These are phyloP conservation scores for Pelargonium fulgidum DNA, from an alignment of 441 rosid genomes.

Conservation along the genomic window DNA sequence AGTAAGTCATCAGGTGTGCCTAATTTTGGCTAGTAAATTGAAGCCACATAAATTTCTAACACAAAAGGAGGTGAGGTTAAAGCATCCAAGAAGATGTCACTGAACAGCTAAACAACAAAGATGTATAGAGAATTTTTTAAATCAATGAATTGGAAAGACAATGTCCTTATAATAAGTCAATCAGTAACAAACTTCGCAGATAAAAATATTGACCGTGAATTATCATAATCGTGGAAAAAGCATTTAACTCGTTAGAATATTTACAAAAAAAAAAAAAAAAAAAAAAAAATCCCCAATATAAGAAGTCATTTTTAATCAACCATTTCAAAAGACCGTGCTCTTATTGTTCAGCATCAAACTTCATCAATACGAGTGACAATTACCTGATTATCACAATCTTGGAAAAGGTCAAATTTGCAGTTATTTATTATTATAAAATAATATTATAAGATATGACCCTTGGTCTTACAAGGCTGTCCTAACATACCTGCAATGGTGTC, in stretches of 20 bases:
- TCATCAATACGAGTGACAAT: neutral
- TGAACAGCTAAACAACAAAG: neutral
- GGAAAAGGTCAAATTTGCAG: neutral
- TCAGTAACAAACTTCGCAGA: neutral
- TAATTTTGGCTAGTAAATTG: neutral
- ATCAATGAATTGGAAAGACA: neutral
- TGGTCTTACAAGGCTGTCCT: slow-evolving; percentile 17
- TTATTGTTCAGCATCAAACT: neutral
- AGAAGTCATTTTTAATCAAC: neutral
- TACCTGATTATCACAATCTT: neutral
- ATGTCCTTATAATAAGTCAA: neutral
- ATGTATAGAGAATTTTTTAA: neutral
- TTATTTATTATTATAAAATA: neutral
- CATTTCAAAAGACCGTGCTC: neutral
- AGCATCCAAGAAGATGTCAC: slow-evolving; percentile 5
- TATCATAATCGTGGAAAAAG: neutral
- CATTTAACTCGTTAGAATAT: neutral
- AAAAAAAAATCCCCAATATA: neutral
- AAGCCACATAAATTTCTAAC: neutral
- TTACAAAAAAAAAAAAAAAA: neutral
- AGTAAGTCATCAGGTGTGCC: neutral
- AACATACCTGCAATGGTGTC: slow-evolving; percentile 95
- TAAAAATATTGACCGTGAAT: neutral
- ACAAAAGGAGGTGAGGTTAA: neutral
- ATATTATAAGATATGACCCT: neutral